Conservation (phyloP, 73 alveolate species). For the Paramecium sonneborni region DNA sequence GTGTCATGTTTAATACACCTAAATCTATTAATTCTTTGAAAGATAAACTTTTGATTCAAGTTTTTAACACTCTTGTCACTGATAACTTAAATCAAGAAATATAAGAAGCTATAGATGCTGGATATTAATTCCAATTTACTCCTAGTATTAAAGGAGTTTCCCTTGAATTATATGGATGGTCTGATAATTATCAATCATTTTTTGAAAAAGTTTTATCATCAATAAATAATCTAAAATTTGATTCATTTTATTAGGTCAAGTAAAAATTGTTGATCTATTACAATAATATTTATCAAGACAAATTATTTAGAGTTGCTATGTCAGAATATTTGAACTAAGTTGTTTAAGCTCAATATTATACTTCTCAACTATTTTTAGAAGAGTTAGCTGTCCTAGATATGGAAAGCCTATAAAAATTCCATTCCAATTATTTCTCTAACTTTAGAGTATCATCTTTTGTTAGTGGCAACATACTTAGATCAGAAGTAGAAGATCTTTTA, state of each 20-base stretch:
- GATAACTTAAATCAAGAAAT: slow-evolving; percentile 23
- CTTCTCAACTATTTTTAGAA: neutral
- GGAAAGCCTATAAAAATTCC: neutral
- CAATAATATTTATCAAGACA: slow-evolving; percentile 40
- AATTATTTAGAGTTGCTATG: slow-evolving; percentile 39
- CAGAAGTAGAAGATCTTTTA: slow-evolving; percentile 25
- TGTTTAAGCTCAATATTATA: neutral
- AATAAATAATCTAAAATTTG: neutral
- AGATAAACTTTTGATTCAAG: slow-evolving; percentile 18
- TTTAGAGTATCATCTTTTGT: slow-evolving; percentile 31
- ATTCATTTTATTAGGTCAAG: neutral
- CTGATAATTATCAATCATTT: neutral
- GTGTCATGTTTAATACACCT: slow-evolving; percentile 29
- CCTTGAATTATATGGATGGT: slow-evolving; percentile 50
- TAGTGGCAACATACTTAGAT: neutral
- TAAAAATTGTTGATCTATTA: neutral
- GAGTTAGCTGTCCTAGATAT: neutral
- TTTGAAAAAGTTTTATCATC: slow-evolving; percentile 6
- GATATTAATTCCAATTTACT: neutral
- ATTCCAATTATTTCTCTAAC: neutral
- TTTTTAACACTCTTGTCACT: slow-evolving; percentile 16
- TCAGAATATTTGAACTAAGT: slow-evolving; percentile 16
- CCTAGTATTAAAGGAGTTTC: slow-evolving; percentile 37
- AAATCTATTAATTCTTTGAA: neutral
- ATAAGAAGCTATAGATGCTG: slow-evolving; percentile 52